Percentiles rank a stretch among this genome's conserved stretches.
Conservation (phyloP, 192 early-diverging fungal species). For the Rhizophagus sp. region DNA sequence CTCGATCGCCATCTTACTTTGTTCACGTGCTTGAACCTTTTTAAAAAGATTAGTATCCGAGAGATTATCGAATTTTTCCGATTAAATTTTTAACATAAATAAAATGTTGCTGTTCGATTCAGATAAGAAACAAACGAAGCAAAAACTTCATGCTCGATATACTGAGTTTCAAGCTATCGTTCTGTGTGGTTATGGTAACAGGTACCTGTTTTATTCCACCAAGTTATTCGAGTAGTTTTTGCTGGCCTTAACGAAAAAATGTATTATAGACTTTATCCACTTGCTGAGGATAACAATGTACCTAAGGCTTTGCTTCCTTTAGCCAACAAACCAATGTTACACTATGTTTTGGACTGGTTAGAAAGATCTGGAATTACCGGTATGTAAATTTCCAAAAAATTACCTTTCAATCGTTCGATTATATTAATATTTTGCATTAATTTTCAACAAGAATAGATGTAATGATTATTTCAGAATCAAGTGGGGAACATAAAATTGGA, state of each 20-base stretch:
- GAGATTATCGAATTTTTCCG: no score
- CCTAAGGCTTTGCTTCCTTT: conserved; percentile 95
- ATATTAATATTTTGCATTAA: not conserved
- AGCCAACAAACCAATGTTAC: conserved; percentile 93
- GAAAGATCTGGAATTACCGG: conserved; percentile 75
- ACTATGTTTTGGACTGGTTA: conserved; percentile 93
- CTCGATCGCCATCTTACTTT: no score
- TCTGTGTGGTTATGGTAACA: conserved; percentile 66
- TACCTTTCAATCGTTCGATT: not conserved
- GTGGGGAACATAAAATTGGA: conserved; percentile 69
- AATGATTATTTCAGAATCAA: conserved; percentile 68
- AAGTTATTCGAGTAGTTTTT: not conserved
- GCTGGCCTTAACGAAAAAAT: not conserved
- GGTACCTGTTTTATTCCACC: conserved; percentile 36
- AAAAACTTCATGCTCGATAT: conserved; percentile 9
- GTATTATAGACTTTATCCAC: conserved; percentile 61
- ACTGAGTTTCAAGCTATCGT: conserved; percentile 71
- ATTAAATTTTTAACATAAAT: no score
- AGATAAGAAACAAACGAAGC: conserved; percentile 20
- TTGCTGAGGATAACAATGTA: conserved; percentile 78
- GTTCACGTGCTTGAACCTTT: no score
- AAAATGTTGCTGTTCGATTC: conserved; percentile 23
- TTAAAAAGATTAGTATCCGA: no score
- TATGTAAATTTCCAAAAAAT: not conserved
- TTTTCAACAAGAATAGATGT: conserved; percentile 56